A percentile compares a stretch with the other conserved stretches of the same genome.
Evolutionary conservation across 164 flowering plant species (phyloP).

Genomic region (Piper longum): DNA sequence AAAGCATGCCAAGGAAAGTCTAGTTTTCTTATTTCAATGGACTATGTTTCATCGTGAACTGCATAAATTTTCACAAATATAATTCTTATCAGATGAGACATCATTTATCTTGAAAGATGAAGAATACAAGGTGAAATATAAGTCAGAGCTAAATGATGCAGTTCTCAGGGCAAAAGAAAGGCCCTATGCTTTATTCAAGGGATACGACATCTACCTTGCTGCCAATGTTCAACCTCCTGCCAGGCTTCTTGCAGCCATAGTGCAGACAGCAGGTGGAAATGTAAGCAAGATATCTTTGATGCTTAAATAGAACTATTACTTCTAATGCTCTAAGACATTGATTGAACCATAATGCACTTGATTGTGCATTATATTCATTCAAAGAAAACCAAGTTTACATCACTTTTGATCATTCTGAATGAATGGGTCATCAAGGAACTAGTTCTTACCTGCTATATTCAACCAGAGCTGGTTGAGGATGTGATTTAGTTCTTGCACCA

Average conservation of each 20-base stretch:
- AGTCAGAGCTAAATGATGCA: constrained; percentile 38
- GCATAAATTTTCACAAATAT: background rate
- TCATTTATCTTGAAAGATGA: constrained; percentile 55
- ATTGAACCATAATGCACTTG: background rate
- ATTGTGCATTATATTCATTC: background rate
- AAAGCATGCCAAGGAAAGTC: too few species aligned
- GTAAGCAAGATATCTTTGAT: constrained; percentile 24
- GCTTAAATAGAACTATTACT: background rate
- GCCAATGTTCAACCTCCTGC: constrained; percentile 46
- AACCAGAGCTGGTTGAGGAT: too few species aligned
- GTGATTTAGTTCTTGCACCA: background rate
- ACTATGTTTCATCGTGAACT: background rate
- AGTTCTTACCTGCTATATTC: too few species aligned
- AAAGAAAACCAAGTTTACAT: background rate
- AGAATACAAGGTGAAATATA: constrained; percentile 47
- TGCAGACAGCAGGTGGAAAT: constrained; percentile 65
- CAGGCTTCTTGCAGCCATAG: constrained; percentile 36
- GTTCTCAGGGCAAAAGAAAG: constrained; percentile 51
- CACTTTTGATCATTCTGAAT: too few species aligned
- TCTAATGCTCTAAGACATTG: background rate
- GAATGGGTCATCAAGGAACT: too few species aligned
- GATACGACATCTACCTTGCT: constrained; percentile 44
- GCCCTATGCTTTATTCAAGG: constrained; percentile 47
- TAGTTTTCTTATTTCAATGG: too few species aligned
- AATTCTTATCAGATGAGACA: constrained; percentile 39